These are phyloP conservation scores for Tulasnella sp. DNA, from an alignment of 768 basidiomycete genomes.

Conservation along the genomic window DNA sequence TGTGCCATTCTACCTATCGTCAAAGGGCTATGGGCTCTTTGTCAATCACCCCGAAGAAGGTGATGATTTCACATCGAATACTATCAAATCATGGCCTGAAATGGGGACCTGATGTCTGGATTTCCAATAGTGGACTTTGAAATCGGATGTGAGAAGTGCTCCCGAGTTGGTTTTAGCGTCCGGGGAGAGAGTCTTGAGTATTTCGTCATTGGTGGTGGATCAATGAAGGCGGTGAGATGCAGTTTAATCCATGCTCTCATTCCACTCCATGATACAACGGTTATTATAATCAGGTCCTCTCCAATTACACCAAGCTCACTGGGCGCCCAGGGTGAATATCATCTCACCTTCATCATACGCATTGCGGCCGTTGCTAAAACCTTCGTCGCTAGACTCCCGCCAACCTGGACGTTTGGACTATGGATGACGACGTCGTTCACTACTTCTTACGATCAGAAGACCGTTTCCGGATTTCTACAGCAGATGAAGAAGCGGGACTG, in stretches of 20 bases:
- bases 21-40: conserved; percentile 63
- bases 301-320: conserved; percentile 49
- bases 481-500: conserved; percentile 58
- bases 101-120: too few relatives aligned
- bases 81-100: too few relatives aligned
- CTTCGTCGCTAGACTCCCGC: conserved; percentile 41
- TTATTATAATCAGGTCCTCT: conserved; percentile 36
- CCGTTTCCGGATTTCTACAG: conserved; percentile 58
- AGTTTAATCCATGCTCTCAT: background rate
- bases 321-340: conserved; percentile 41
- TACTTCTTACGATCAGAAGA: conserved; percentile 50
- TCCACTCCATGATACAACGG: conserved; percentile 18
- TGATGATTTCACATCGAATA: too few relatives aligned
- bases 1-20: conserved; percentile 54
- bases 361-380: too few relatives aligned
- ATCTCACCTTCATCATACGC: background rate
- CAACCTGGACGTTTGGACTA: conserved; percentile 65
- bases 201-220: conserved; percentile 59
- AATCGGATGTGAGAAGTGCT: conserved; percentile 39
- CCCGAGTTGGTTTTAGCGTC: conserved; percentile 52
- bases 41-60: conserved; percentile 56
- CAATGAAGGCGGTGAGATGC: conserved; percentile 45
- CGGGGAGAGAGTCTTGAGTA: conserved; percentile 56
- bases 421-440: conserved; percentile 73
- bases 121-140: conserved; percentile 53